Evolutionary conservation across 208 protist genomes (phyloP).

Genomic region (Trypanosoma vivax): DNA sequence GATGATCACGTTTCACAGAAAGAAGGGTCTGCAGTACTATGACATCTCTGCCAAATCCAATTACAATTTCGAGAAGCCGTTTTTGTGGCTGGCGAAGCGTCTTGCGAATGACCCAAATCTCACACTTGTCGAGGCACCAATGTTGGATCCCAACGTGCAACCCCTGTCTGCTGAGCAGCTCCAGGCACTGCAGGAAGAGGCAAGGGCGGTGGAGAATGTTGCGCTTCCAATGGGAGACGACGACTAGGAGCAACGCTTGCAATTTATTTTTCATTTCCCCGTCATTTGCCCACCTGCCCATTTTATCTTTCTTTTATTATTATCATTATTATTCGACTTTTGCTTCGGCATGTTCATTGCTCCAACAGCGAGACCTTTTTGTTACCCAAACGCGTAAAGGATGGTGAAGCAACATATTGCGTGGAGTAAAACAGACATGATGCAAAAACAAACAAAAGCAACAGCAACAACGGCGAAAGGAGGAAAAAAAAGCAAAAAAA

Average conservation of each 20-base stretch:
- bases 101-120: conserved; percentile 95
- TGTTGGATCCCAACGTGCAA: conserved; percentile 67
- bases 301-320: too few relatives aligned
- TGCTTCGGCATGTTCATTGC: not conserved
- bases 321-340: too few relatives aligned
- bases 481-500: not conserved
- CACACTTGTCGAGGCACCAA: conserved; percentile 88
- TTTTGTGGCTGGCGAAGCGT: conserved; percentile 98
- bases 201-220: conserved; percentile 70
- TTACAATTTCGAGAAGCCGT: conserved; percentile 99
- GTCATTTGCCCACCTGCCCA: too few relatives aligned
- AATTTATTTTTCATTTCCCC: too few relatives aligned
- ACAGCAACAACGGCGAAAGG: not conserved
- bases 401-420: not conserved
- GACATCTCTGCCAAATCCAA: conserved; percentile 99
- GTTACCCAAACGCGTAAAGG: not conserved
- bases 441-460: conserved; percentile 1
- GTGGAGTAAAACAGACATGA: not conserved
- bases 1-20: conserved; percentile 99
- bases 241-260: conserved; percentile 62
- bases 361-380: not conserved
- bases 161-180: conserved; percentile 74
- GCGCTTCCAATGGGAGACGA: conserved; percentile 95
- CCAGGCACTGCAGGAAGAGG: conserved; percentile 82
- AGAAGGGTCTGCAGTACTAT: conserved; percentile 99